Conservation (phyloP, 148 eudicot species). For the Salicornia ramosissima region DNA sequence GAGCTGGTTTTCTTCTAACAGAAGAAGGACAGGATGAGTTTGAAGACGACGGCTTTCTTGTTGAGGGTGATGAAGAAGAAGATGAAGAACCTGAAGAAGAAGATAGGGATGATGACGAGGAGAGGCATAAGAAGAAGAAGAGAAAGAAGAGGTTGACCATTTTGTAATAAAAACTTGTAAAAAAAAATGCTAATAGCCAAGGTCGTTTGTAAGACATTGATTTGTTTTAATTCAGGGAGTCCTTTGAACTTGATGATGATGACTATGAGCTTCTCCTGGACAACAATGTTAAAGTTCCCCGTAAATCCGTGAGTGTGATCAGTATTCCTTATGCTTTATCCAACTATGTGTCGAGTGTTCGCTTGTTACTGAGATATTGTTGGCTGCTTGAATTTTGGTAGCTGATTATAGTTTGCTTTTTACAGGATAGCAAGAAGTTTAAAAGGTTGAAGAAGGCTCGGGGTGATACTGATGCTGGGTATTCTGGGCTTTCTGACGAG, state of each 20-base stretch:
- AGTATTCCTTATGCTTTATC: not conserved
- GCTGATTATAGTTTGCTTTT: slow-evolving; percentile 10
- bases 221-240: slow-evolving; percentile 45
- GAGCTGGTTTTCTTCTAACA: slow-evolving; percentile 22
- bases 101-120: slow-evolving; percentile 53
- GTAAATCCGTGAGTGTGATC: slow-evolving; percentile 36
- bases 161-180: not conserved
- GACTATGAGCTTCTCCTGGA: slow-evolving; percentile 83
- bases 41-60: slow-evolving; percentile 94
- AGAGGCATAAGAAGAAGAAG: slow-evolving; percentile 74
- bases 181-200: no score
- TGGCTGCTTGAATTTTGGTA: not conserved
- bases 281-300: slow-evolving; percentile 57
- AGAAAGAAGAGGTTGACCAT: slow-evolving; percentile 64
- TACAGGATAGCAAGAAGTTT: slow-evolving; percentile 69
- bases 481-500: slow-evolving; percentile 66
- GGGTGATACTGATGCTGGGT: slow-evolving; percentile 51
- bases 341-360: not conserved
- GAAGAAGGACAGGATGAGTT: slow-evolving; percentile 90
- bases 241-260: slow-evolving; percentile 78
- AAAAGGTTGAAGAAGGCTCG: slow-evolving; percentile 85
- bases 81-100: slow-evolving; percentile 74
- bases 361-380: not conserved
- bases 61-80: slow-evolving; percentile 79
- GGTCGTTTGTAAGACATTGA: slow-evolving; percentile 9